Evolutionary conservation across 305 asterid genomes (phyloP).

Genomic region (Solanum hybrid): DNA sequence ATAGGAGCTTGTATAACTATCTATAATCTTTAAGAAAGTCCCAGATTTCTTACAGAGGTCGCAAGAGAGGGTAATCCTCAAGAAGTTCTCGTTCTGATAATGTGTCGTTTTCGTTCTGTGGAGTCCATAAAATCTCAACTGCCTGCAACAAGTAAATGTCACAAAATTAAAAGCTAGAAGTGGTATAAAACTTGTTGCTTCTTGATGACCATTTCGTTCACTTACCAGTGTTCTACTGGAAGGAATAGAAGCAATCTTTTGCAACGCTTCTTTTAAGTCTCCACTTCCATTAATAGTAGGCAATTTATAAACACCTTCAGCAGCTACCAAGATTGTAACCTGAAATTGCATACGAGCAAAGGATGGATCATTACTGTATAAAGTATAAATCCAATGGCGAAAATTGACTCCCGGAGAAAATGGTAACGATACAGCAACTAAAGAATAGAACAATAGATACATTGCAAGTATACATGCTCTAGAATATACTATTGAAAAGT

Average conservation of each 20-base stretch:
- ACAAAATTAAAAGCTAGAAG: neutral
- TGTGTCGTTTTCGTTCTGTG: slow-evolving; percentile 65
- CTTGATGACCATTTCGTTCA: neutral
- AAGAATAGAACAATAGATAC: neutral
- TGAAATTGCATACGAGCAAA: slow-evolving; percentile 11
- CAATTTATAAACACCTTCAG: slow-evolving; percentile 63
- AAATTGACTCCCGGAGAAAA: neutral
- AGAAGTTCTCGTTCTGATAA: slow-evolving; percentile 74
- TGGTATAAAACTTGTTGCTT: neutral
- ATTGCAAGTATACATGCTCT: neutral
- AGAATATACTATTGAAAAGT: neutral
- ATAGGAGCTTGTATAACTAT: neutral
- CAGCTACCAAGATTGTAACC: slow-evolving; percentile 92
- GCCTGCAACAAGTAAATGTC: slow-evolving; percentile 43
- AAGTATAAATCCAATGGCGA: neutral
- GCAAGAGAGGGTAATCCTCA: slow-evolving; percentile 67
- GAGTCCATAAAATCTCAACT: slow-evolving; percentile 89
- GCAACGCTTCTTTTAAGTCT: slow-evolving; percentile 46
- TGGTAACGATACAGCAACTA: neutral
- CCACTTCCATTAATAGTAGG: slow-evolving; percentile 61
- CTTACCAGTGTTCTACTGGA: slow-evolving; percentile 45
- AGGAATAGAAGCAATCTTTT: slow-evolving; percentile 26
- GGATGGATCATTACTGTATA: neutral
- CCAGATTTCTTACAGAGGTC: slow-evolving; percentile 44
- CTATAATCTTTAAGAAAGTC: neutral